A percentile compares a stretch with the other conserved stretches of the same genome.
phyloP scores from a whole-genome alignment of 495 filamentous ascomycete species.

The Penicillium robsamsonii region DNA sequence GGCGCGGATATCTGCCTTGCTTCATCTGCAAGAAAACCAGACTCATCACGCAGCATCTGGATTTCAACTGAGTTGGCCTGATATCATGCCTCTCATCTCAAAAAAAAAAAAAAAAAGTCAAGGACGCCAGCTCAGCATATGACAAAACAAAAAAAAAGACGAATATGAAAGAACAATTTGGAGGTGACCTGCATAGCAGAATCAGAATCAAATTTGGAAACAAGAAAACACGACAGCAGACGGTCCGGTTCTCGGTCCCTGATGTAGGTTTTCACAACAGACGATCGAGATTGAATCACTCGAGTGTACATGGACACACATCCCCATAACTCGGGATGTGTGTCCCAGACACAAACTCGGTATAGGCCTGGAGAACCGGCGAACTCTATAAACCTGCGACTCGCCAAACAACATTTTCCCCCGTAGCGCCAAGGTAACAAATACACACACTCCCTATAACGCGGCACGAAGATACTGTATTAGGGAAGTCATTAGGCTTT shows the following conservation, averaged over 20 bases:
- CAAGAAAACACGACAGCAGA: slow-evolving; percentile 23
- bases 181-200: slow-evolving; percentile 3
- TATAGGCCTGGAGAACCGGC: slow-evolving; percentile 33
- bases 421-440: slow-evolving; percentile 43
- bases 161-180: neutral
- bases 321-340: neutral
- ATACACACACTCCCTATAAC: slow-evolving; percentile 39
- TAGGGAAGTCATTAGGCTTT: slow-evolving; percentile 42
- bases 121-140: slow-evolving; percentile 5
- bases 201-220: slow-evolving; percentile 2
- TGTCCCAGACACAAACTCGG: slow-evolving; percentile 21
- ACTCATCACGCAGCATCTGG: neutral
- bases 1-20: neutral
- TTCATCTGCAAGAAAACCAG: neutral
- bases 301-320: slow-evolving; percentile 8
- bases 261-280: slow-evolving; percentile 15
- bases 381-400: slow-evolving; percentile 42
- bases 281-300: slow-evolving; percentile 10
- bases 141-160: neutral
- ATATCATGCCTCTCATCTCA: neutral
- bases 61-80: neutral
- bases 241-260: slow-evolving; percentile 23
- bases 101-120: neutral
- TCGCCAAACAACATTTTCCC: slow-evolving; percentile 39
- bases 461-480: slow-evolving; percentile 38